Conservation (phyloP, 2,329 filamentous ascomycete genomes). For the Colletotrichum higginsianum region DNA sequence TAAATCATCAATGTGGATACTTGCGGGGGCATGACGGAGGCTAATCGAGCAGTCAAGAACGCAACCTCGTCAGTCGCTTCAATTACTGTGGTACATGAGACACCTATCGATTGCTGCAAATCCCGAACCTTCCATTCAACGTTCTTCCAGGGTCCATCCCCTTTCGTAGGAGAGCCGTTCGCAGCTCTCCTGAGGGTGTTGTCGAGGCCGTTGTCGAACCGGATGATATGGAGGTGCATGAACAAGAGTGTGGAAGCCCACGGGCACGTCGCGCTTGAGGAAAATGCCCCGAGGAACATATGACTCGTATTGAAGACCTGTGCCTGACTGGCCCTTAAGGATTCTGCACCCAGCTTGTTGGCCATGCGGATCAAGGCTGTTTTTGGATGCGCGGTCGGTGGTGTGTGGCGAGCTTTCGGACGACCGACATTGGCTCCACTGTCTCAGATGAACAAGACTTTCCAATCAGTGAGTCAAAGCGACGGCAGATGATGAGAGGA, state of each 20-base stretch:
- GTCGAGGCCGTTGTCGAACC: neutral
- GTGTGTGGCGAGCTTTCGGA: neutral
- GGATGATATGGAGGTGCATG: neutral
- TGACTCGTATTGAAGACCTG: neutral
- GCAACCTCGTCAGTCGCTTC: neutral
- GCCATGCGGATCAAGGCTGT: too few species aligned
- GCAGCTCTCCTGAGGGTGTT: neutral
- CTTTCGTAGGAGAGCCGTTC: neutral
- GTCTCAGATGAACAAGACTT: neutral
- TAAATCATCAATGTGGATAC: too few species aligned
- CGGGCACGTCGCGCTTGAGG: too few species aligned
- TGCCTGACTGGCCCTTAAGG: neutral
- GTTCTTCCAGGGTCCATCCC: neutral
- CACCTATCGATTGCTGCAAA: neutral
- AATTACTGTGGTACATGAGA: neutral
- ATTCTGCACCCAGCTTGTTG: too few species aligned
- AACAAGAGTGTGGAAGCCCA: neutral
- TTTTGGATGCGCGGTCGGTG: neutral
- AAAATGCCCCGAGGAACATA: too few species aligned
- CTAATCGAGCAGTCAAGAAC: neutral
- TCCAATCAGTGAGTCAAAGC: neutral
- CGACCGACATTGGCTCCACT: neutral
- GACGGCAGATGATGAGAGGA: neutral
- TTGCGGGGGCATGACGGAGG: neutral
- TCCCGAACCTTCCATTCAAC: neutral